Percentiles rank a stretch among this genome's conserved stretches.
phyloP scores from a whole-genome alignment of 1,284 basidiomycete genomes.

The Waitea zeae region DNA sequence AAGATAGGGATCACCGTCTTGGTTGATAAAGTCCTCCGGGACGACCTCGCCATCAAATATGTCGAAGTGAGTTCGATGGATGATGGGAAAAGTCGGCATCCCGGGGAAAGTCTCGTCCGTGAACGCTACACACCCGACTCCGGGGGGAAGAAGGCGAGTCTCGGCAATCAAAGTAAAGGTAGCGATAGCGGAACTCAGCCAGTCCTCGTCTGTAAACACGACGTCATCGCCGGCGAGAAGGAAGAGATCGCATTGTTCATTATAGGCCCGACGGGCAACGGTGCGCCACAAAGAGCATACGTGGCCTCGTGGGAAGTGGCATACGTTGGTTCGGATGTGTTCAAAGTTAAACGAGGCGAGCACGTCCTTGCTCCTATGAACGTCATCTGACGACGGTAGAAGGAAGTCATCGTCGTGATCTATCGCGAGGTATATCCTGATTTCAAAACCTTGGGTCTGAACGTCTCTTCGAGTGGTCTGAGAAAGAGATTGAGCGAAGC shows the following conservation, averaged over 20 bases:
- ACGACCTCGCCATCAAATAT: conserved; percentile 33
- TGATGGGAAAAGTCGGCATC: conserved; percentile 42
- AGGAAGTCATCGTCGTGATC: conserved; percentile 31
- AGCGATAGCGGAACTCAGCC: conserved; percentile 25
- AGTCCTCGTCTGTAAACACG: conserved; percentile 26
- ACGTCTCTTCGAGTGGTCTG: conserved; percentile 29
- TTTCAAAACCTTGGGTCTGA: conserved; percentile 15
- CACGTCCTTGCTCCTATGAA: conserved; percentile 18
- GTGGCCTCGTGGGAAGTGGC: conserved; percentile 26
- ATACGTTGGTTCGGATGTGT: too few species aligned
- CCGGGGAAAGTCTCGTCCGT: conserved; percentile 36
- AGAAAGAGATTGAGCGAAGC: conserved; percentile 24
- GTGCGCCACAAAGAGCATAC: conserved; percentile 37
- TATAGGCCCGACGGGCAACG: conserved; percentile 27
- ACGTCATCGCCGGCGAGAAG: conserved; percentile 42
- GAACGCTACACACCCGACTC: conserved; percentile 41
- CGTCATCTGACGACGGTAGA: conserved; percentile 13
- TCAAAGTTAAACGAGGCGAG: conserved; percentile 16
- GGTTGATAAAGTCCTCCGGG: conserved; percentile 35
- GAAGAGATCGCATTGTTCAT: conserved; percentile 30
- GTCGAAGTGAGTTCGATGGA: conserved; percentile 35
- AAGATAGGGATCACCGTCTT: conserved; percentile 40
- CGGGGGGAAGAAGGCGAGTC: conserved; percentile 16
- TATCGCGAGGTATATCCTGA: conserved; percentile 33
- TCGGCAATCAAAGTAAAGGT: conserved; percentile 20